These are phyloP conservation scores for Zymoseptoria pseudotritici DNA, from an alignment of 2,329 filamentous ascomycete species.

Conservation along the genomic window DNA sequence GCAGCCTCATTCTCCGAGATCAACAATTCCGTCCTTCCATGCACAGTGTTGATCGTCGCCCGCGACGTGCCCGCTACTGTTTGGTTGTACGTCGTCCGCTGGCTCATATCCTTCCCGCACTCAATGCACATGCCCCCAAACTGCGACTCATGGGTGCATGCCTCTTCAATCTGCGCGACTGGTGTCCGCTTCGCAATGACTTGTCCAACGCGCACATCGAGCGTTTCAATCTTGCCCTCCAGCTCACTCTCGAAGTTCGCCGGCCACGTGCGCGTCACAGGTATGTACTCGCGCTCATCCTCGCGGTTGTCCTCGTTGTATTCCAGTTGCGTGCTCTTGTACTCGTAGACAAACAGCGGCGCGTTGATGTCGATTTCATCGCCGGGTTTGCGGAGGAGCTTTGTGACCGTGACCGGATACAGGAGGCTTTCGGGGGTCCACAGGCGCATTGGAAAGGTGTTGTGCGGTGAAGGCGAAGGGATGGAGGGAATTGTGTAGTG, in stretches of 20 bases:
- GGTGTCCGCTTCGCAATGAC: constrained; percentile 49
- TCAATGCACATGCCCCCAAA: constrained; percentile 84
- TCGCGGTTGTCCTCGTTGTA: constrained; percentile 67
- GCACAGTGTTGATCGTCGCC: constrained; percentile 89
- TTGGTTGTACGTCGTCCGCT: constrained; percentile 68
- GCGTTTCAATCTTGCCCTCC: constrained; percentile 70
- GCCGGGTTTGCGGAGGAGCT: constrained; percentile 68
- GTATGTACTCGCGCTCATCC: constrained; percentile 51
- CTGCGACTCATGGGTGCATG: constrained; percentile 84
- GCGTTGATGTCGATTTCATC: constrained; percentile 70
- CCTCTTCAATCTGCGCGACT: constrained; percentile 75
- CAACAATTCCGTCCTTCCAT: constrained; percentile 79
- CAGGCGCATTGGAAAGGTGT: constrained; percentile 38
- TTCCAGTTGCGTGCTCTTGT: constrained; percentile 63
- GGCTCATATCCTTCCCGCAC: constrained; percentile 94
- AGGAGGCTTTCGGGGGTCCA: constrained; percentile 52
- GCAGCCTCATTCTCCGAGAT: constrained; percentile 77
- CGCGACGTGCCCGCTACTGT: constrained; percentile 72
- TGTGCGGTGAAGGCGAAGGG: neutral
- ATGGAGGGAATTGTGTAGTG: neutral
- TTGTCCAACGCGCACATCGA: constrained; percentile 63
- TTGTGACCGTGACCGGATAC: constrained; percentile 89
- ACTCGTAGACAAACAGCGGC: constrained; percentile 78
- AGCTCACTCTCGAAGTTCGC: constrained; percentile 75
- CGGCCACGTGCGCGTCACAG: constrained; percentile 62